Base-by-base conservation (phyloP, 352 stramenopile genomes). In the Phytophthora nicotianae region DNA sequence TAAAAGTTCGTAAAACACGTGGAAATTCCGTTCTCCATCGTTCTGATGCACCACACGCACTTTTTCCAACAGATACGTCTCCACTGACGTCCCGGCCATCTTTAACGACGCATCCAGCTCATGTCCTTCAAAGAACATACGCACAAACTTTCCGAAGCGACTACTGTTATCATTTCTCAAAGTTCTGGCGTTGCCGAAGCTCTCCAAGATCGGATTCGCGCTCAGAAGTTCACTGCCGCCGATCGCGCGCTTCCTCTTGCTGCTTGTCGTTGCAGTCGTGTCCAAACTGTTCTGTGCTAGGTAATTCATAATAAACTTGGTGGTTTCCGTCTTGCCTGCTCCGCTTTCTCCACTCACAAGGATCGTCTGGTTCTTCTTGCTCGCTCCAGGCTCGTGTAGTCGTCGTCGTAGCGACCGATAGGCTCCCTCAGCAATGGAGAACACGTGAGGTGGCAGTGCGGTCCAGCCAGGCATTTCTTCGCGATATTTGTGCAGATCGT, bases 321-420 rank as follows among this genome's bases (percentile, higher is more conserved):
- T 98, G 13, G 95, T 98, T 49, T 98, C 95, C 9, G 96, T 99
- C 74, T 99, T 99, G 17, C 97, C 96, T 13, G 95, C 92, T 16
- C 97, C 96, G 41, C 78, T 96, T 72, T 99, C 97, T 11, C 97
- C 97, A 29, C 91, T 98, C 29, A 99, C 94, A 29, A 99, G 81
- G 57, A 99, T 97, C 11, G 90, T 97, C 79, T 99, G 97, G 40
- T 74, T 74, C 64, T 88, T 90, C 37, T 71, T 92, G 21, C 40
- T 79, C 59, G 90, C 82, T 47, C 81, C 70, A 19, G 66, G 62
- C 7, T 74, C 61, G 11, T 85, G 50, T 49, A 88, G 65, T 20
- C 62, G 51, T 20, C 70, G 50, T 24, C 64, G 58, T 19, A 95
- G 66, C 2, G 79, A 84, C n/a, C 78, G 68, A 61, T 89, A 95